These are phyloP conservation scores for Lentithecium fluviatile DNA, from an alignment of 495 filamentous ascomycete species.

Conservation along the genomic window DNA sequence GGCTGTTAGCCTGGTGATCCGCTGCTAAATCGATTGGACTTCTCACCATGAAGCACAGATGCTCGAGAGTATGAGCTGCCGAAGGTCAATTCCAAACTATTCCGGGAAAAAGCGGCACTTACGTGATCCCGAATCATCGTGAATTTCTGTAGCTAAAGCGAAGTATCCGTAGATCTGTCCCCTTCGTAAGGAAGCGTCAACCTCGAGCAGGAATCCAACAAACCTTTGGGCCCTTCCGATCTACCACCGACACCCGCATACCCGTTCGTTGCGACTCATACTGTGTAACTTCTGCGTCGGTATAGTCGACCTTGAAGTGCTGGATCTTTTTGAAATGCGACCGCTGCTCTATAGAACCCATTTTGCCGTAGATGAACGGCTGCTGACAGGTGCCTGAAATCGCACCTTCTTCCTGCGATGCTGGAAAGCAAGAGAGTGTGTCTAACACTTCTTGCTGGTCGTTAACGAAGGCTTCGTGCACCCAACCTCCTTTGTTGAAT, in stretches of 20 bases:
- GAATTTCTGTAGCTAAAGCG: constrained; percentile 92
- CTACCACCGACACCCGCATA: constrained; percentile 88
- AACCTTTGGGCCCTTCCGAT: constrained; percentile 84
- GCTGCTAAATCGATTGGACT: background rate
- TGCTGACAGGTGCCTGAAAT: background rate
- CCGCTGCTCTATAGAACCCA: constrained; percentile 21
- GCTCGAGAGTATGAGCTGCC: constrained; percentile 85
- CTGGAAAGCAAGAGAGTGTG: background rate
- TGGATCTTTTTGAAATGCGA: constrained; percentile 77
- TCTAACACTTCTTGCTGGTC: background rate
- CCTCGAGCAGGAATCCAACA: background rate
- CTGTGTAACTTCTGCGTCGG: constrained; percentile 78
- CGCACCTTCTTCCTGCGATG: background rate
- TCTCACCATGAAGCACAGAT: constrained; percentile 82
- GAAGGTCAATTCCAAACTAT: background rate
- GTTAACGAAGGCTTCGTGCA: background rate
- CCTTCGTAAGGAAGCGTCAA: background rate
- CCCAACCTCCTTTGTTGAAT: constrained; percentile 12
- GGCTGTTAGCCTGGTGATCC: background rate
- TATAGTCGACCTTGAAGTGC: constrained; percentile 84
- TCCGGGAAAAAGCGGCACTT: background rate
- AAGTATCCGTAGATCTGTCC: constrained; percentile 76
- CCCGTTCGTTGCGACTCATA: constrained; percentile 86
- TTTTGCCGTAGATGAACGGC: constrained; percentile 1
- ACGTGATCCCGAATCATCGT: constrained; percentile 89